Percentiles rank a stretch among this genome's conserved stretches.
These are phyloP conservation scores for Lolium multiflorum DNA, from an alignment of 176 grass and related monocot genomes.

Conservation along the genomic window DNA sequence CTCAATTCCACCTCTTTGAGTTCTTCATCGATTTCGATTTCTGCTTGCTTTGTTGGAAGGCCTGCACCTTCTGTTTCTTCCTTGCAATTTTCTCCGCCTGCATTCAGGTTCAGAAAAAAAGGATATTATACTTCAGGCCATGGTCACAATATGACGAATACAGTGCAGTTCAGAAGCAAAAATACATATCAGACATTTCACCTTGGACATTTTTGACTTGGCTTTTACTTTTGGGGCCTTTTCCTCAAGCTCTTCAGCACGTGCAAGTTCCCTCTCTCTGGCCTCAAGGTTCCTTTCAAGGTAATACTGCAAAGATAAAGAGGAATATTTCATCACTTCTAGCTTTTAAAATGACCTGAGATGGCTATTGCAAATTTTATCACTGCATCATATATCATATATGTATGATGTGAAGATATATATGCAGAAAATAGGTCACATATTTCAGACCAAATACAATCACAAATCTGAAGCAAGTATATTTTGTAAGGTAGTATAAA, in stretches of 20 bases:
- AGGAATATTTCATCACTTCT: constrained; percentile 12
- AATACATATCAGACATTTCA: constrained; percentile 31
- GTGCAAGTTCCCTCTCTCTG: constrained; percentile 82
- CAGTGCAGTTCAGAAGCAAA: constrained; percentile 8
- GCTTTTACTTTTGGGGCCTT: constrained; percentile 91
- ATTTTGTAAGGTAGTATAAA: constrained; percentile 8
- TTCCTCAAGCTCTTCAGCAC: constrained; percentile 87
- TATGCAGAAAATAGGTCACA: constrained; percentile 22
- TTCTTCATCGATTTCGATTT: constrained; percentile 89
- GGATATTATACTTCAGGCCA: neutral
- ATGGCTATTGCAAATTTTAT: neutral
- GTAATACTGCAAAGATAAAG: constrained; percentile 78
- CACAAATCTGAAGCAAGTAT: neutral
- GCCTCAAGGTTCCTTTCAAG: constrained; percentile 98
- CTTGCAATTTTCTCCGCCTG: constrained; percentile 87
- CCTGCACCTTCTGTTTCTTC: constrained; percentile 93
- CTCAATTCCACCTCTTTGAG: constrained; percentile 78
- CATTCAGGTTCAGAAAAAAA: constrained; percentile 18
- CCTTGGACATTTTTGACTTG: constrained; percentile 99
- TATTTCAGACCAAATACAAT: constrained; percentile 4
- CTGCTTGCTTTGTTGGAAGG: constrained; percentile 88
- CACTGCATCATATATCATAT: neutral
- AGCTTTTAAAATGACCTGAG: neutral
- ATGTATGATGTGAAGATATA: constrained; percentile 1
- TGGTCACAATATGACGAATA: neutral